A percentile compares a stretch with the other conserved stretches of the same genome.
These are phyloP conservation scores for Moniliophthora roreri DNA, from an alignment of 1,284 basidiomycete genomes.

Conservation along the genomic window DNA sequence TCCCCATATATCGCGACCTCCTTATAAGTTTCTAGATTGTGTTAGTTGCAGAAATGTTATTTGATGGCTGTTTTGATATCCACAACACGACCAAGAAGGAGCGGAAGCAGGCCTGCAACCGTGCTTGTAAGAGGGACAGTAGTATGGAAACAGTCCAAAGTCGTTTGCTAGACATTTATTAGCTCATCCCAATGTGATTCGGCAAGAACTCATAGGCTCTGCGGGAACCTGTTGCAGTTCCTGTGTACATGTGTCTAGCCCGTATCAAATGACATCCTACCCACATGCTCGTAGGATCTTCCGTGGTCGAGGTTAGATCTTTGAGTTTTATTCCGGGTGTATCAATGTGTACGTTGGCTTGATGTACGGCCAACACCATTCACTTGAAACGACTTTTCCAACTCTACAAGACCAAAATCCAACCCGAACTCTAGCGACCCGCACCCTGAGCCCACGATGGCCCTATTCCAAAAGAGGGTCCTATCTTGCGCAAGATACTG, in stretches of 20 bases:
- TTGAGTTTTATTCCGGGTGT: slow-evolving; percentile 32
- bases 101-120: slow-evolving; percentile 26
- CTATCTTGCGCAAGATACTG: slow-evolving; percentile 22
- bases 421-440: slow-evolving; percentile 31
- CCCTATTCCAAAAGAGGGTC: slow-evolving; percentile 36
- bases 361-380: slow-evolving; percentile 34
- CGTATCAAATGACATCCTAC: slow-evolving; percentile 30
- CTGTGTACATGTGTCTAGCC: slow-evolving; percentile 29
- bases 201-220: slow-evolving; percentile 27
- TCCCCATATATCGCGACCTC: background rate
- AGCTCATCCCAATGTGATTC: background rate
- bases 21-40: background rate
- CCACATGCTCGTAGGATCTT: slow-evolving; percentile 23
- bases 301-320: slow-evolving; percentile 31
- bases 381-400: slow-evolving; percentile 32
- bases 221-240: slow-evolving; percentile 27
- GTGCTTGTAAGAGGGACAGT: slow-evolving; percentile 28
- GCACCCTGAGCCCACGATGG: slow-evolving; percentile 31
- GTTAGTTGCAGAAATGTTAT: too few relatives aligned
- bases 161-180: slow-evolving; percentile 22
- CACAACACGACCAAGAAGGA: slow-evolving; percentile 34
- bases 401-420: slow-evolving; percentile 29
- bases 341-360: slow-evolving; percentile 26
- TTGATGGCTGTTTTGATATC: slow-evolving; percentile 26
- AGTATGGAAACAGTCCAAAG: slow-evolving; percentile 34